These are phyloP conservation scores for Agaricus sinodeliciosus DNA, from an alignment of 768 basidiomycete species.

Conservation along the genomic window DNA sequence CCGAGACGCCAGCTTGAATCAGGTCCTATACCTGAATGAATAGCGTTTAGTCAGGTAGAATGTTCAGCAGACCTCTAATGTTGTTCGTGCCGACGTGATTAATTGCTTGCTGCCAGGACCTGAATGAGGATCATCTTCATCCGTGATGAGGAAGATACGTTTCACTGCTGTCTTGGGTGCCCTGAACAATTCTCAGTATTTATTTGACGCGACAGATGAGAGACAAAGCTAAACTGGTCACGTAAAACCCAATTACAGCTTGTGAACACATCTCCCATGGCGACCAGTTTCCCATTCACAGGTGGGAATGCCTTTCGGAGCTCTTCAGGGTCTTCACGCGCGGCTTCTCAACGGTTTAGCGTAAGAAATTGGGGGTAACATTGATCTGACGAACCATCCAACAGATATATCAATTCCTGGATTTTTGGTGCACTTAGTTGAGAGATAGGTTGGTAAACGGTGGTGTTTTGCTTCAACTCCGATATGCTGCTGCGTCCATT, in stretches of 20 bases:
- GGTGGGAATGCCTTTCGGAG: conserved; percentile 62
- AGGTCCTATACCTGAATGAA: conserved; percentile 52
- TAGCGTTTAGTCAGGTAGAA: neutral
- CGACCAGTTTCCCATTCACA: conserved; percentile 47
- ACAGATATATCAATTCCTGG: conserved; percentile 66
- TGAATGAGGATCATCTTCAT: conserved; percentile 74
- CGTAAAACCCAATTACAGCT: conserved; percentile 87
- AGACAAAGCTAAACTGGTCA: conserved; percentile 55
- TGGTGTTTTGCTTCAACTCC: conserved; percentile 65
- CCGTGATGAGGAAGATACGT: conserved; percentile 88
- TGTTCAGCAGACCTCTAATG: conserved; percentile 46
- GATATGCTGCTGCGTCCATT: conserved; percentile 34
- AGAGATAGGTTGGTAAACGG: conserved; percentile 68
- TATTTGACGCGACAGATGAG: neutral
- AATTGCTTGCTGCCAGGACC: conserved; percentile 52
- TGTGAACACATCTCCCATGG: conserved; percentile 87
- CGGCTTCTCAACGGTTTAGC: conserved; percentile 27
- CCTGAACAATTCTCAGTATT: conserved; percentile 28
- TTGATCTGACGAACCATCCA: conserved; percentile 56
- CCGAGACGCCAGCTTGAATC: conserved; percentile 64
- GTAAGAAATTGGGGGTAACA: neutral
- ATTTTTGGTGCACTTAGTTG: conserved; percentile 79
- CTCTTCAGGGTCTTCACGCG: conserved; percentile 54
- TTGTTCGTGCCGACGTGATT: conserved; percentile 63
- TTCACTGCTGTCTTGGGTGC: conserved; percentile 88